Evolutionary conservation across 768 basidiomycete genomes (phyloP).

Genomic region (Podaxis carcinomalis): DNA sequence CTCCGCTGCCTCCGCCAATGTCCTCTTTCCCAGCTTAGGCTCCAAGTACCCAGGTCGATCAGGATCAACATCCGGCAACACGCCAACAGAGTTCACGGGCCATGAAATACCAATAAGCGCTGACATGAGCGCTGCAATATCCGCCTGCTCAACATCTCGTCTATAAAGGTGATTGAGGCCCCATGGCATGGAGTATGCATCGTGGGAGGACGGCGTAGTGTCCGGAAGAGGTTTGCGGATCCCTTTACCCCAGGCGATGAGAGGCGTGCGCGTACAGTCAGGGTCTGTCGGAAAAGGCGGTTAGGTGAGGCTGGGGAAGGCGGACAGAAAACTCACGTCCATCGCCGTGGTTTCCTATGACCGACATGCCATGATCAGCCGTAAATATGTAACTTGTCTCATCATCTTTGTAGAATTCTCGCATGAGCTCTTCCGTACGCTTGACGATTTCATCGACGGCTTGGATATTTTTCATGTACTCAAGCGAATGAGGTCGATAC

Average conservation of each 20-base stretch:
- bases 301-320: not conserved
- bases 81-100: constrained; percentile 82
- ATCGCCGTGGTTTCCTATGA: constrained; percentile 85
- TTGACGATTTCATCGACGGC: constrained; percentile 73
- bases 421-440: constrained; percentile 57
- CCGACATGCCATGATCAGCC: constrained; percentile 89
- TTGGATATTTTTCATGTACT: constrained; percentile 83
- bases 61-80: constrained; percentile 71
- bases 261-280: constrained; percentile 82
- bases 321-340: constrained; percentile 48
- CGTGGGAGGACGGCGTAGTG: constrained; percentile 55
- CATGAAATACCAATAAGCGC: constrained; percentile 66
- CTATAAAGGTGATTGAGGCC: constrained; percentile 51
- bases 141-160: constrained; percentile 80
- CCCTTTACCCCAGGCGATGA: constrained; percentile 80
- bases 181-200: constrained; percentile 68
- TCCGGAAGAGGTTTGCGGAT: constrained; percentile 66
- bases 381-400: constrained; percentile 79
- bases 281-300: constrained; percentile 48
- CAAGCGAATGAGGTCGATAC: constrained; percentile 81
- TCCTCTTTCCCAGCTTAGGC: constrained; percentile 39
- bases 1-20: constrained; percentile 49
- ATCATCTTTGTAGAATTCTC: constrained; percentile 60
- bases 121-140: constrained; percentile 76
- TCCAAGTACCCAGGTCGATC: constrained; percentile 54